Conservation (phyloP, 306 rosid genomes). For the Myrica gale region DNA sequence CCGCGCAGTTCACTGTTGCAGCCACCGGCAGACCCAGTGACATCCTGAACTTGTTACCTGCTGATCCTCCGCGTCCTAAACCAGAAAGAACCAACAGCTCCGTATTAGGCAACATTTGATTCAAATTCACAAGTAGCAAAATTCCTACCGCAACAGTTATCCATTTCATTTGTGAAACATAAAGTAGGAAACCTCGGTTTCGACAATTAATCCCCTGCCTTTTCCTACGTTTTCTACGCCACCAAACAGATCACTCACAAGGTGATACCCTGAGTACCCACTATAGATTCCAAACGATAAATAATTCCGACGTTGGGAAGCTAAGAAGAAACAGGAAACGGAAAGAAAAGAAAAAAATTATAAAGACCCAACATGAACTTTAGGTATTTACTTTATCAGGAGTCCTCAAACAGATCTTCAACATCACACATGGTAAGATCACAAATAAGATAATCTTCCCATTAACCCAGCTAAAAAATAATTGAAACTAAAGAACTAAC, state of each 20-base stretch:
- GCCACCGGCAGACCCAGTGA: slow-evolving; percentile 77
- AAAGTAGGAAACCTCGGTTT: neutral
- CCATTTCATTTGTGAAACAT: neutral
- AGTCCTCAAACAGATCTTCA: neutral
- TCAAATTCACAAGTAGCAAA: neutral
- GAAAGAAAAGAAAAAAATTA: neutral
- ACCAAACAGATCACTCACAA: neutral
- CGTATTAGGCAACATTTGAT: neutral
- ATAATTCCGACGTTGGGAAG: neutral
- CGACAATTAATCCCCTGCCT: neutral
- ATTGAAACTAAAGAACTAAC: no score
- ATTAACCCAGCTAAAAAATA: no score
- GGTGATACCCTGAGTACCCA: no score
- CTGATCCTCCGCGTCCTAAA: slow-evolving; percentile 65
- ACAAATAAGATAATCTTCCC: neutral
- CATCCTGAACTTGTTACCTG: slow-evolving; percentile 73
- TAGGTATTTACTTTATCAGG: neutral
- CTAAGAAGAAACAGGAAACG: no score
- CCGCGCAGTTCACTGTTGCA: slow-evolving; percentile 70
- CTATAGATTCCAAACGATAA: neutral
- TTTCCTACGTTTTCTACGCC: neutral
- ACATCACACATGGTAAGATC: neutral
- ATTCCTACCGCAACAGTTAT: neutral
- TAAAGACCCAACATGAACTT: neutral
- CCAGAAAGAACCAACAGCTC: neutral